Conservation (phyloP, 495 filamentous ascomycete genomes). For the Schizothecium vesticola region DNA sequence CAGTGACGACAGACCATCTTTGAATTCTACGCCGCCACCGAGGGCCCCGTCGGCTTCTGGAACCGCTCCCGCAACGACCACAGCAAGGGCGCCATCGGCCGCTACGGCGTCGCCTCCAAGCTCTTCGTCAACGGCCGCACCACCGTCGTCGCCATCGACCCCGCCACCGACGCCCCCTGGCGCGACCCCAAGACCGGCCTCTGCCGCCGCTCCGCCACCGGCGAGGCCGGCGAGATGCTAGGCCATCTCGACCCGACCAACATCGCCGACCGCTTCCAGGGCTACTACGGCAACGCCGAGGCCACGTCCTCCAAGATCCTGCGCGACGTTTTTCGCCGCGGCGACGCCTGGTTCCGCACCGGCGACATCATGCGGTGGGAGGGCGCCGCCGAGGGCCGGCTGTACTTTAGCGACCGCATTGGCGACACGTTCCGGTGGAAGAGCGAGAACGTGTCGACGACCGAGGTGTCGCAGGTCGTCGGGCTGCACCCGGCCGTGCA, state of each 20-base stretch:
- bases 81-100: constrained; percentile 71
- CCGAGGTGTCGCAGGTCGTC: constrained; percentile 69
- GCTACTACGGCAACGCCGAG: constrained; percentile 71
- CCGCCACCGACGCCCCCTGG: constrained; percentile 60
- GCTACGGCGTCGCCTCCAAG: constrained; percentile 58
- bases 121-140: constrained; percentile 43
- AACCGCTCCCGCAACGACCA: constrained; percentile 72
- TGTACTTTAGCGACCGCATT: constrained; percentile 83
- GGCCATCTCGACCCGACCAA: constrained; percentile 62
- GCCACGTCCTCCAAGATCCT: constrained; percentile 77
- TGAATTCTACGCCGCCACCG: constrained; percentile 90
- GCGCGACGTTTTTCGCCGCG: constrained; percentile 68
- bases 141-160: constrained; percentile 67
- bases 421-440: constrained; percentile 98
- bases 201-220: constrained; percentile 54
- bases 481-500: constrained; percentile 59
- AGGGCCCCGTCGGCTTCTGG: constrained; percentile 65
- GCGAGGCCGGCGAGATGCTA: constrained; percentile 74
- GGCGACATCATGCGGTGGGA: constrained; percentile 79
- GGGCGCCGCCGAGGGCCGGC: constrained; percentile 58
- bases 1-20: constrained; percentile 58
- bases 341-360: constrained; percentile 79
- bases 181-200: constrained; percentile 70
- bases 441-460: constrained; percentile 83
- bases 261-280: constrained; percentile 64